Base-by-base conservation (phyloP, 306 rosid genomes). In the Alnus glutinosa region DNA sequence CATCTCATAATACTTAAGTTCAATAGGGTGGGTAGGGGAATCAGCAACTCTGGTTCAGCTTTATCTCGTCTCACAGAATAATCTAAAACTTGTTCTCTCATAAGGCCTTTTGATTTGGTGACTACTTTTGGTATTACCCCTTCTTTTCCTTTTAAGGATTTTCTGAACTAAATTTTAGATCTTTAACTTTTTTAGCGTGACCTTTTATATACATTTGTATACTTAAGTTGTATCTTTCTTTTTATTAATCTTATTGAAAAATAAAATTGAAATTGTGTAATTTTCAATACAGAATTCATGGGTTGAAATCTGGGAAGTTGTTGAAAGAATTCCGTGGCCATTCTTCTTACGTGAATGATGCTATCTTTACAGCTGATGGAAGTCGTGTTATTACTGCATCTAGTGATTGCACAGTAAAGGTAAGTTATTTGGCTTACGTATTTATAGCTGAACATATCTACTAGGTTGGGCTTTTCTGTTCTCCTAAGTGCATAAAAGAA, bases 291-390 rank as follows among this genome's bases (percentile, higher is more conserved):
- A 95, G 99, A 86, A 90, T 96, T 59, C 99, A 96, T 83, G 98
- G 98, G 62, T 87, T 96, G 47, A 96, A 96, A 84, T 96, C 99
- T 57, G 99, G 99, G 78, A 96, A 91, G 88, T 79, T 86, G 85
- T 84, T 96, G 86, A 96, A 96, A 86, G 99, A 96, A 87, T 96
- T 96, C 61, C 99, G 99, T 18, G 97, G 99, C 55, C 98, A 96
- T 88, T 55, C 91, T 42, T 96, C 98, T 64, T 96, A 91, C 52
- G 99, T 96, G 73, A 96, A 96, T 77, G 92, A 93, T 89, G 99
- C 98, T 77, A 89, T 88, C 75, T 96, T 93, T 82, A 93, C 99
- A 51, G 78, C 55, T 70, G 99, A 96, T 80, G 98, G 97, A 74
- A 88, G 92, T 66, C 99, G 97, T 63, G 87, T 93, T 78, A 81